These are phyloP conservation scores for Phytopythium cucurbitacearum DNA, from an alignment of 352 stramenopile species.

Conservation along the genomic window DNA sequence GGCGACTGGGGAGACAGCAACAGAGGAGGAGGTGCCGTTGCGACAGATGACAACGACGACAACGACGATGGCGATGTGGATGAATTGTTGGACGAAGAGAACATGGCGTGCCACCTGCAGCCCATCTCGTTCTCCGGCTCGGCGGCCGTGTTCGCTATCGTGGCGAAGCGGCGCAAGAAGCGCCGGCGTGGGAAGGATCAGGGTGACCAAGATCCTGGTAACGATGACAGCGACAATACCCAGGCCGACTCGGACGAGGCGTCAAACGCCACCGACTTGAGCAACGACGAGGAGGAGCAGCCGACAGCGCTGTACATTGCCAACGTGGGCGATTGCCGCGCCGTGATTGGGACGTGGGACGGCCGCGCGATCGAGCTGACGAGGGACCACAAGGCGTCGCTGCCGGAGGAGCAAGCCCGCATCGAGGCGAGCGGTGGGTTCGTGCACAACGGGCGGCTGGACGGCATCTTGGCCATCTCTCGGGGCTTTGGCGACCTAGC, in stretches of 20 bases:
- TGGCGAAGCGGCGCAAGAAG: constrained; percentile 46
- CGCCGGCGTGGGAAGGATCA: constrained; percentile 9
- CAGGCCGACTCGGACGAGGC: neutral
- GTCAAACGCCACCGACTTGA: neutral
- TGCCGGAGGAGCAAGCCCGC: constrained; percentile 67
- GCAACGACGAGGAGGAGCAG: constrained; percentile 18
- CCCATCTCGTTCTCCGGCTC: constrained; percentile 86
- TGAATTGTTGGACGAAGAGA: constrained; percentile 40
- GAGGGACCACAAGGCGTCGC: constrained; percentile 84
- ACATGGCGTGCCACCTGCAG: constrained; percentile 50
- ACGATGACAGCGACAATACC: constrained; percentile 8
- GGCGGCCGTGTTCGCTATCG: constrained; percentile 57
- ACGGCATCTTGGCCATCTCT: constrained; percentile 86
- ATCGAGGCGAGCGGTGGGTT: constrained; percentile 83
- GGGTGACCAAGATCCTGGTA: constrained; percentile 1
- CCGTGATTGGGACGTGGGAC: constrained; percentile 75
- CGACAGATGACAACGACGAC: constrained; percentile 20
- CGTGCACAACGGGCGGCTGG: constrained; percentile 85
- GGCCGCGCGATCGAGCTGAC: constrained; percentile 78
- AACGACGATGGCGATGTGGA: constrained; percentile 39
- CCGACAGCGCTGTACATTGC: constrained; percentile 73
- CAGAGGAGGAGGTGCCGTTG: no score
- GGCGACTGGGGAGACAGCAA: constrained; percentile 13
- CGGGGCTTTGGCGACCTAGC: constrained; percentile 86
- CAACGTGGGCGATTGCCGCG: constrained; percentile 89